These are phyloP conservation scores for Aurifilum marmelostoma DNA, from an alignment of 2,329 filamentous ascomycete species.

Conservation along the genomic window DNA sequence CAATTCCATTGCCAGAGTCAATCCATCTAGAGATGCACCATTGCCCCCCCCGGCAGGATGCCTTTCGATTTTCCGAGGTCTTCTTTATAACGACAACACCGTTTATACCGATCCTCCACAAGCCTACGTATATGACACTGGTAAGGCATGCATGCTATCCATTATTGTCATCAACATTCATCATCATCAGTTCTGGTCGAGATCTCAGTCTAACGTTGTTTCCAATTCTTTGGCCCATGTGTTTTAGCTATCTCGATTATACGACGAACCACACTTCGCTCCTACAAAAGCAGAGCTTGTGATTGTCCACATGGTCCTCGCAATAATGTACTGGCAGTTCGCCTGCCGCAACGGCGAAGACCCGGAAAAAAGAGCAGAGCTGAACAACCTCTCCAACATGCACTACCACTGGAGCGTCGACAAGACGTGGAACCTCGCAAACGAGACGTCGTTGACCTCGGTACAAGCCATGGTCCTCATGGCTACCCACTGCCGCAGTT, in stretches of 20 bases:
- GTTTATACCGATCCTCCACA: slow-evolving; percentile 78
- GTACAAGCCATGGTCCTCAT: slow-evolving; percentile 76
- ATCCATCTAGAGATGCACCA: slow-evolving; percentile 58
- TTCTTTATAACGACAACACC: slow-evolving; percentile 74
- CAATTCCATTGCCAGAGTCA: slow-evolving; percentile 64
- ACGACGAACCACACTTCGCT: slow-evolving; percentile 68
- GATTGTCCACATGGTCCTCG: slow-evolving; percentile 77
- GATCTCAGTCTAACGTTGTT: slow-evolving; percentile 21
- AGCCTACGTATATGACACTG: slow-evolving; percentile 70
- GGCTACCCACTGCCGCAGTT: slow-evolving; percentile 71
- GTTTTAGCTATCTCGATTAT: slow-evolving; percentile 62
- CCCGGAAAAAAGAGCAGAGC: slow-evolving; percentile 53
- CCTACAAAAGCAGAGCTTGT: slow-evolving; percentile 68
- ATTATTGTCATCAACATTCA: no score
- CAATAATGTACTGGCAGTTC: slow-evolving; percentile 77
- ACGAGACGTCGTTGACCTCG: slow-evolving; percentile 64
- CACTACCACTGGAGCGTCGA: slow-evolving; percentile 78
- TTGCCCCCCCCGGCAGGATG: slow-evolving; percentile 67
- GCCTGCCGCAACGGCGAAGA: slow-evolving; percentile 69
- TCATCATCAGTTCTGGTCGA: slow-evolving; percentile 24
- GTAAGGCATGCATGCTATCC: slow-evolving; percentile 47
- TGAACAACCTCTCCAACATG: slow-evolving; percentile 70
- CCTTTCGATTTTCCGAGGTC: slow-evolving; percentile 72
- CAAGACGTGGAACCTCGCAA: slow-evolving; percentile 67
- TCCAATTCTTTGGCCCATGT: not conserved